Conservation (phyloP, 2,329 filamentous ascomycete genomes). For the Delphinella strobiligena region DNA sequence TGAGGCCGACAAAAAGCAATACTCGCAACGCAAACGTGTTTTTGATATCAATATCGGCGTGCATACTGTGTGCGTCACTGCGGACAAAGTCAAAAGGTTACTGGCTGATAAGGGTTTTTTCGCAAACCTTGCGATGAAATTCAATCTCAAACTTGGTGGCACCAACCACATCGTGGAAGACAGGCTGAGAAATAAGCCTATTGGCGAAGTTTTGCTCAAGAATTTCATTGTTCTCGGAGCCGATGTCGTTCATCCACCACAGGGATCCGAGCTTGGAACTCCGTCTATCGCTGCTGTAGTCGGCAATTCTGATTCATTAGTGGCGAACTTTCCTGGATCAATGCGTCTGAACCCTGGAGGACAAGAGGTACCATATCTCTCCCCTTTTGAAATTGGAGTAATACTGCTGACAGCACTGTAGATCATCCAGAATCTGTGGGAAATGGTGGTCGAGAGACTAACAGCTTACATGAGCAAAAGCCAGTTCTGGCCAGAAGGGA, state of each 20-base stretch:
- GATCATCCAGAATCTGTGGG: conserved; percentile 17
- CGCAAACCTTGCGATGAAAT: conserved; percentile 9
- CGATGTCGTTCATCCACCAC: conserved; percentile 31
- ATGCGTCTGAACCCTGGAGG: conserved; percentile 22
- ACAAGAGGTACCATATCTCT: no score
- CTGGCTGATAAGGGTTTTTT: no score
- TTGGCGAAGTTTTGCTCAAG: no score
- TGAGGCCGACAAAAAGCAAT: background rate
- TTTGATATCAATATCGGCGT: background rate
- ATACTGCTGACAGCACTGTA: no score
- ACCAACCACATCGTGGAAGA: conserved; percentile 5
- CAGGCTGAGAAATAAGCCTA: no score
- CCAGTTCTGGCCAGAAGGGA: conserved; percentile 9
- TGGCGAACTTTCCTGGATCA: conserved; percentile 23
- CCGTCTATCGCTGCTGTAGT: conserved; percentile 32
- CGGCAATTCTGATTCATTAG: conserved; percentile 23
- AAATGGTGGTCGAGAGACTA: conserved; percentile 20
- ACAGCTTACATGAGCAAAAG: conserved; percentile 10
- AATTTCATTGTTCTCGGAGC: conserved; percentile 29
- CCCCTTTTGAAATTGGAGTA: no score
- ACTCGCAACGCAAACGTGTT: background rate
- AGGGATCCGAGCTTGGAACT: conserved; percentile 11
- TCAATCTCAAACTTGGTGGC: conserved; percentile 6
- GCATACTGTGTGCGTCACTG: background rate
- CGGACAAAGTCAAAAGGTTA: no score